Percentiles rank a stretch among this genome's conserved stretches.
phyloP scores from a whole-genome alignment of 2,329 filamentous ascomycete genomes.

The Tolypocladium tropicale region DNA sequence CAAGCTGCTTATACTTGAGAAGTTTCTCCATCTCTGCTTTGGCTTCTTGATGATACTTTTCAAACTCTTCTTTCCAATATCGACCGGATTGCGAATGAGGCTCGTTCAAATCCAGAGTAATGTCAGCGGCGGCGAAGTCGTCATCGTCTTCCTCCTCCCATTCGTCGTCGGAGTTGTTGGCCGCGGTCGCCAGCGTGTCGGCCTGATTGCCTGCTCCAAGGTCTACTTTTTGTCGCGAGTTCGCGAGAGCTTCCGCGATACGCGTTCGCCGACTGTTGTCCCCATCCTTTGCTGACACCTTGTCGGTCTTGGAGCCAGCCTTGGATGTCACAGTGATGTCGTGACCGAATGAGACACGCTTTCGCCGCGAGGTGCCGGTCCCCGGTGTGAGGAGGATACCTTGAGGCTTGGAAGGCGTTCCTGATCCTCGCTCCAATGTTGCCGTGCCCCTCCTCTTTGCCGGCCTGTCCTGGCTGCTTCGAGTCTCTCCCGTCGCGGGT shows the following conservation, averaged over 20 bases:
- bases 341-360: constrained; percentile 55
- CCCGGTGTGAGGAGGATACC: constrained; percentile 57
- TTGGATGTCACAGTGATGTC: constrained; percentile 38
- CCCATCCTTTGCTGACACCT: constrained; percentile 15
- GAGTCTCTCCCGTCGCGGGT: constrained; percentile 23
- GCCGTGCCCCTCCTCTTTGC: constrained; percentile 7
- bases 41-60: constrained; percentile 62
- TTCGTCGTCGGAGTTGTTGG: constrained; percentile 28
- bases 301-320: constrained; percentile 16
- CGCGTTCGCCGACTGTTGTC: constrained; percentile 18
- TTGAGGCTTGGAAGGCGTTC: constrained; percentile 39
- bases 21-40: constrained; percentile 67
- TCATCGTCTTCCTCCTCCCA: constrained; percentile 44
- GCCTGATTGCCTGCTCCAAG: constrained; percentile 9
- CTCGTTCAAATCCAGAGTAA: constrained; percentile 61
- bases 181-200: constrained; percentile 1
- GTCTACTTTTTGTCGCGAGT: constrained; percentile 21
- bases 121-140: constrained; percentile 42
- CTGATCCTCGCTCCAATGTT: constrained; percentile 16
- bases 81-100: constrained; percentile 65
- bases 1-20: constrained; percentile 68
- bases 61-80: constrained; percentile 73
- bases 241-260: constrained; percentile 36
- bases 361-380: constrained; percentile 47
- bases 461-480: constrained; percentile 12